Conservation (phyloP, 2,329 filamentous ascomycete species). For the Xylariaceae sp. region DNA sequence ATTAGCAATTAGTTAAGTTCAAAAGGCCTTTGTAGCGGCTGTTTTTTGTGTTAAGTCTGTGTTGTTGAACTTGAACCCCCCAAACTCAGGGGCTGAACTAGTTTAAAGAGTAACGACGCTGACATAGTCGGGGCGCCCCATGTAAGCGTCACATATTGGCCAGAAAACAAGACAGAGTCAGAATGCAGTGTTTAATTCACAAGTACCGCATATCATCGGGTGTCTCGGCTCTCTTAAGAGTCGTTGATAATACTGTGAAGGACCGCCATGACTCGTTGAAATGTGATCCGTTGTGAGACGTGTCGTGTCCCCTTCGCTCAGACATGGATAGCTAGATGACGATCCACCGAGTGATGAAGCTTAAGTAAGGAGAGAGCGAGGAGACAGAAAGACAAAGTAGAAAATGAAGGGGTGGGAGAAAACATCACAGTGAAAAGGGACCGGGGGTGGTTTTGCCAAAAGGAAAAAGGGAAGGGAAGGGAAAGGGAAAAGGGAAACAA, state of each 20-base stretch:
- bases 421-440: no score
- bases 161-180: neutral
- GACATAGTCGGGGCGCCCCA: neutral
- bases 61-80: no score
- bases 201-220: neutral
- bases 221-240: neutral
- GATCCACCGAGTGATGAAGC: constrained; percentile 1
- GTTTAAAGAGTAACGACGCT: neutral
- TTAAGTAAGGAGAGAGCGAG: neutral
- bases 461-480: neutral
- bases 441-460: neutral
- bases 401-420: neutral
- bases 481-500: constrained; percentile 24
- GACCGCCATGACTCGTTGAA: neutral
- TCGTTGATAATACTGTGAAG: neutral
- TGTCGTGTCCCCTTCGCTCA: neutral
- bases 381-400: neutral
- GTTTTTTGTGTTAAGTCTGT: no score
- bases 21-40: no score
- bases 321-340: neutral
- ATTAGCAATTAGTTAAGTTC: neutral
- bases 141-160: neutral
- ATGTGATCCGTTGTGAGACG: constrained; percentile 1
- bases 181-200: constrained; percentile 6
- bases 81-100: neutral